A percentile compares a stretch with the other conserved stretches of the same genome.
phyloP scores from a whole-genome alignment of 441 rosid genomes.

The Populus hybrid region DNA sequence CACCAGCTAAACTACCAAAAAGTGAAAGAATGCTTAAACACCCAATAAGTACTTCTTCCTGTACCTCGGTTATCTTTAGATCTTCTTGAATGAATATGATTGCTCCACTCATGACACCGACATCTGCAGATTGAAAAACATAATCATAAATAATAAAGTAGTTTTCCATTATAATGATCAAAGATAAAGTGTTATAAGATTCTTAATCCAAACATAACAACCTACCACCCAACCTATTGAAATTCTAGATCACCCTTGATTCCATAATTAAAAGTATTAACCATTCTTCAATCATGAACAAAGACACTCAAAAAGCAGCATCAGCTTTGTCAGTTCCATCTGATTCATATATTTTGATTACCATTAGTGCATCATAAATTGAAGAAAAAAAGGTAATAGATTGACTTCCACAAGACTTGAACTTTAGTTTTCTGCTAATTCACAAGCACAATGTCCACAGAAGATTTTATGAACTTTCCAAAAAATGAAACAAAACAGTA shows the following conservation, averaged over 20 bases:
- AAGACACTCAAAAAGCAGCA: background rate
- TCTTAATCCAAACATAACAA: background rate
- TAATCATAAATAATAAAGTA: background rate
- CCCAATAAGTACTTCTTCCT: conserved; percentile 76
- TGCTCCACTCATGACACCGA: conserved; percentile 97
- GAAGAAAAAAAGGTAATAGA: background rate
- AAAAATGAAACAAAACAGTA: background rate
- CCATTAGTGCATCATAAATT: background rate
- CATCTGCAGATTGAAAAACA: conserved; percentile 47
- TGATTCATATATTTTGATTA: background rate
- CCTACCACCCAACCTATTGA: background rate
- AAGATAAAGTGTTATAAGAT: background rate
- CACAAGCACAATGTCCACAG: background rate
- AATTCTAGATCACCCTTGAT: background rate
- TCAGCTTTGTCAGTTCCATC: background rate
- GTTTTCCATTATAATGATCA: background rate
- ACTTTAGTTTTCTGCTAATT: background rate
- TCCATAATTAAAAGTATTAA: background rate
- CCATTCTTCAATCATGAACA: background rate
- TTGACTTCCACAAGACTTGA: background rate
- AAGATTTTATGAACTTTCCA: background rate
- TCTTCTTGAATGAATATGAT: conserved; percentile 81
- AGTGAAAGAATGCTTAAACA: conserved; percentile 72
- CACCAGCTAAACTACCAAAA: conserved; percentile 83
- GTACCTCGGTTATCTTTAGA: conserved; percentile 72